A percentile compares a stretch with the other conserved stretches of the same genome.
These are phyloP conservation scores for Globisporangium acanthophoron DNA, from an alignment of 352 stramenopile genomes.

Conservation along the genomic window DNA sequence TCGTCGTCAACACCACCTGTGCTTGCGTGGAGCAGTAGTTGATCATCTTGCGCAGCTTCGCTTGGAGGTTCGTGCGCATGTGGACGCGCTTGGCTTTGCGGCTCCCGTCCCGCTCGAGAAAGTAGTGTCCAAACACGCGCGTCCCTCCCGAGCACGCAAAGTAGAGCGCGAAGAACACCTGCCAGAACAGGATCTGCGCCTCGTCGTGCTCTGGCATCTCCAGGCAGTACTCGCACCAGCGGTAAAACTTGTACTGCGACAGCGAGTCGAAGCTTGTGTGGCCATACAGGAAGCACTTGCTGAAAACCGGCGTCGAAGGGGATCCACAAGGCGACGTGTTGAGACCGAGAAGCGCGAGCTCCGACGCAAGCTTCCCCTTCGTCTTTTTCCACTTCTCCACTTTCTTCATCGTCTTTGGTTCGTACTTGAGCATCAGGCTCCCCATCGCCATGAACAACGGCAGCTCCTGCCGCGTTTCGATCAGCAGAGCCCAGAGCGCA, in stretches of 20 bases:
- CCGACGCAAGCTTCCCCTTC: constrained; percentile 42
- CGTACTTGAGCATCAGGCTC: constrained; percentile 64
- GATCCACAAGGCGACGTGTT: constrained; percentile 15
- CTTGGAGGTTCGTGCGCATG: constrained; percentile 46
- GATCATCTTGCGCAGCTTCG: constrained; percentile 44
- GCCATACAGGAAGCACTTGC: constrained; percentile 22
- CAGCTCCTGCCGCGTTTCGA: constrained; percentile 75
- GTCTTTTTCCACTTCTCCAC: constrained; percentile 73
- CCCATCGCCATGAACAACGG: constrained; percentile 63
- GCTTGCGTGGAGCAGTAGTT: constrained; percentile 66
- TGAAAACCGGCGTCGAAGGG: constrained; percentile 14
- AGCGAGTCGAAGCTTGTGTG: constrained; percentile 58
- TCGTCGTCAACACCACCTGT: constrained; percentile 40
- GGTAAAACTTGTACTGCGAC: constrained; percentile 61
- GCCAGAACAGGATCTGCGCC: constrained; percentile 60
- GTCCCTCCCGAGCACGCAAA: constrained; percentile 46
- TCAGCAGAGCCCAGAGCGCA: constrained; percentile 57
- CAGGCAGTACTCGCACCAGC: constrained; percentile 61
- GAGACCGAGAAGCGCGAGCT: constrained; percentile 30
- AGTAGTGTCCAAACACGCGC: constrained; percentile 56
- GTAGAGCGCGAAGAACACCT: constrained; percentile 68
- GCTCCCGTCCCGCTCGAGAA: constrained; percentile 37
- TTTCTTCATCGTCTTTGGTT: constrained; percentile 74
- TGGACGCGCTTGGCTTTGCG: constrained; percentile 33
- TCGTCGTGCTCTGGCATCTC: constrained; percentile 47